A percentile compares a stretch with the other conserved stretches of the same genome.
These are phyloP conservation scores for Meyerozyma elateridarum DNA, from an alignment of 1,139 yeast species.

Conservation along the genomic window DNA sequence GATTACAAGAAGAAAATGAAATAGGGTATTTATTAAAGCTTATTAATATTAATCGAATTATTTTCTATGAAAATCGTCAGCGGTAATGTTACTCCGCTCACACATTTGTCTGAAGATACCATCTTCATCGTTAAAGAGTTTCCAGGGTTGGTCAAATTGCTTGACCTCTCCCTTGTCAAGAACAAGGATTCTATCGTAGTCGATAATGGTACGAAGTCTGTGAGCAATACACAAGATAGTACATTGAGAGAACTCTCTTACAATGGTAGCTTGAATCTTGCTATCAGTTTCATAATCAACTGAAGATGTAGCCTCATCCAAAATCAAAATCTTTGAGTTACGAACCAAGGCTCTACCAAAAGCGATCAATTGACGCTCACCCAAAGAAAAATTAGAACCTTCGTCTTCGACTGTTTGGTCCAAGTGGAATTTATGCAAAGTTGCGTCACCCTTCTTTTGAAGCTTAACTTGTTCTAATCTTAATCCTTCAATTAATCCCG, in stretches of 20 bases:
- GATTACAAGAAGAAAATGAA: constrained; percentile 74
- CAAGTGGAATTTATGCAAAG: constrained; percentile 44
- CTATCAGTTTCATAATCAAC: constrained; percentile 55
- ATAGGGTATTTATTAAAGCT: constrained; percentile 11
- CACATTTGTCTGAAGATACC: constrained; percentile 58
- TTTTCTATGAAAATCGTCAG: neutral
- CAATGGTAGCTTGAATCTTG: constrained; percentile 46
- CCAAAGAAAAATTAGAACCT: constrained; percentile 52
- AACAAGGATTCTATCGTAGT: constrained; percentile 49
- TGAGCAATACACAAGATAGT: constrained; percentile 56
- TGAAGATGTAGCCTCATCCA: constrained; percentile 56
- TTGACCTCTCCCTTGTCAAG: constrained; percentile 47
- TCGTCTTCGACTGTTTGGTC: constrained; percentile 49
- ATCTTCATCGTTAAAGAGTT: constrained; percentile 26
- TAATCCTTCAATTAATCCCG: constrained; percentile 17
- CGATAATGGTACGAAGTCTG: constrained; percentile 47
- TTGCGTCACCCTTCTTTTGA: constrained; percentile 12
- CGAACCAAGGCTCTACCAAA: constrained; percentile 51
- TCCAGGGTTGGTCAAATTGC: constrained; percentile 47
- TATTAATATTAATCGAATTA: neutral
- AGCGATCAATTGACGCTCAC: constrained; percentile 51
- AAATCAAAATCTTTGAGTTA: constrained; percentile 43
- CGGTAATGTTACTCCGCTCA: constrained; percentile 44
- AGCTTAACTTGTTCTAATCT: constrained; percentile 18
- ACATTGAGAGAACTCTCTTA: constrained; percentile 38